phyloP scores from a whole-genome alignment of 768 basidiomycete species.

The Galerina marginata region DNA sequence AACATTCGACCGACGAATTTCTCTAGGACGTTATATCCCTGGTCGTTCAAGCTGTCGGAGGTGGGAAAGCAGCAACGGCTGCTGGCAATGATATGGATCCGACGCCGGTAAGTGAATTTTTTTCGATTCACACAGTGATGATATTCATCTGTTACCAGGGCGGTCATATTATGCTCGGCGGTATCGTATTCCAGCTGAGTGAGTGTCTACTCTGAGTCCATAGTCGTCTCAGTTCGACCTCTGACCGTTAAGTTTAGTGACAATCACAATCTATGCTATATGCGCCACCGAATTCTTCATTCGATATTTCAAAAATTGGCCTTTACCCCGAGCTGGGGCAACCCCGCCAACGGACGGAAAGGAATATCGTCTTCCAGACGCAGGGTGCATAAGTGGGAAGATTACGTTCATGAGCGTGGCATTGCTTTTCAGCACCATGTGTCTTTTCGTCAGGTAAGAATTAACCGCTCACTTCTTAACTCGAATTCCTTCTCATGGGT shows the following conservation, averaged over 20 bases:
- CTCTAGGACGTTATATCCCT: slow-evolving; percentile 59
- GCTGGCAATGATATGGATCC: slow-evolving; percentile 28
- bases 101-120: slow-evolving; percentile 14
- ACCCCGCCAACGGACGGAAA: neutral
- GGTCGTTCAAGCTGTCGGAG: slow-evolving; percentile 65
- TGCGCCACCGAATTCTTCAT: slow-evolving; percentile 32
- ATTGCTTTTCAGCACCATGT: slow-evolving; percentile 16
- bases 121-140: neutral
- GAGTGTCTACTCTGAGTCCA: slow-evolving; percentile 6
- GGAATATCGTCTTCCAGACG: neutral
- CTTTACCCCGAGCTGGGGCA: neutral
- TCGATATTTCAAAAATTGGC: slow-evolving; percentile 12
- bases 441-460: slow-evolving; percentile 19
- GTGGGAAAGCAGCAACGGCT: slow-evolving; percentile 52
- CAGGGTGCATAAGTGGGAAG: slow-evolving; percentile 6
- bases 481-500: too few relatives aligned
- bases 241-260: slow-evolving; percentile 31
- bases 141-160: slow-evolving; percentile 24
- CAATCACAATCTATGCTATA: slow-evolving; percentile 46
- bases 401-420: slow-evolving; percentile 12
- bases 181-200: slow-evolving; percentile 66
- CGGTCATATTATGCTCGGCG: slow-evolving; percentile 61
- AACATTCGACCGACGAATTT: neutral
- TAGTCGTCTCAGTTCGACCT: neutral
- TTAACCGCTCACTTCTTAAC: too few relatives aligned